Evolutionary conservation across 2,329 filamentous ascomycete species (phyloP), one percentile per base, ranked within the genome.

Genomic region (Calonectria montana): DNA sequence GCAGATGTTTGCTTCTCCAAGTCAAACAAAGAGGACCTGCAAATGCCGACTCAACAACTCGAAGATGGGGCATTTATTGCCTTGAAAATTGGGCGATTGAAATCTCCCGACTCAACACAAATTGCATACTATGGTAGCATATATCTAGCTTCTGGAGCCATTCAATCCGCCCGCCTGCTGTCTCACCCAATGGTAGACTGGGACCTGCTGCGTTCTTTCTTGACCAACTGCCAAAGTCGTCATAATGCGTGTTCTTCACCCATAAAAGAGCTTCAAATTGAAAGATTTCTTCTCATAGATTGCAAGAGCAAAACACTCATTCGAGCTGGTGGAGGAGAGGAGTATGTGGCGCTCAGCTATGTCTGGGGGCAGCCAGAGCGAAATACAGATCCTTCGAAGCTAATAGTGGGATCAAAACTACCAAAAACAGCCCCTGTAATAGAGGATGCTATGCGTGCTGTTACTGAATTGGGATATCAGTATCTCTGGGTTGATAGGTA

Each of bases 401-500:
- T 39, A 4, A 3, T 48, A 5, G 2, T 18, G 12, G 55, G 18
- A 12, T 37, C 25, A 15, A 43, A 67, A 7, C 18, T 70, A 4
- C 35, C 41, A 12, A 15, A 41, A 25, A 47, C 45, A 1, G 63
- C 63, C 10, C 16, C n/a, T 7, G 68, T 67, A 10, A 37, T 71
- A 1, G 47, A 68, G 18, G 57, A 68, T 64, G 57, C 65, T 1
- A 68, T 71, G 21, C 23, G 29, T 10, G 65, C 62, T 25, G 65
- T 69, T 8, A 37, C 25, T 27, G n/a, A 31, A 27, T 29, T 69
- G 29, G 65, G 41, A 4, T 43, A 64, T n/a, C 39, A 35, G 2
- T 65, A 71, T 35, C 23, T 69, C 2, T 71, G 65, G 65, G 69
- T 71, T 21, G 69, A 71, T 25, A 39, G 57, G 65, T 65, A 27